Conservation (phyloP, 176 grass and related monocot species). For the Eragrostis nindensis region DNA sequence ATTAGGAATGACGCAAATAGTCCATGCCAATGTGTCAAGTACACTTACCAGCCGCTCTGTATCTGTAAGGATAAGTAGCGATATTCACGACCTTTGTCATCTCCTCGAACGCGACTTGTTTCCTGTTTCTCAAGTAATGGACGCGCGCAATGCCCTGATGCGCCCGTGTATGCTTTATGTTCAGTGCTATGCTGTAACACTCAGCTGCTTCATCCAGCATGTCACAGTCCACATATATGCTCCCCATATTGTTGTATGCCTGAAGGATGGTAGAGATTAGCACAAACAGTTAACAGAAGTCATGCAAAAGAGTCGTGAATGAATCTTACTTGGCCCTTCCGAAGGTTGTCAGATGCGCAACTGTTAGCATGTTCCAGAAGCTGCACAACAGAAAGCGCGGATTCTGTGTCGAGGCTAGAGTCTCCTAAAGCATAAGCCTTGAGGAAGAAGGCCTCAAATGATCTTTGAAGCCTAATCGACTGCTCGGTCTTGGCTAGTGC, state of each 20-base stretch:
- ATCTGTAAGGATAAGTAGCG: constrained; percentile 96
- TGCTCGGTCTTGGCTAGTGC: constrained; percentile 87
- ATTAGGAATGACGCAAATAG: too few relatives aligned
- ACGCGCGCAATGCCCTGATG: constrained; percentile 93
- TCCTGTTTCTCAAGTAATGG: constrained; percentile 78
- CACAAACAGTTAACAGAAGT: not conserved
- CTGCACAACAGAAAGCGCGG: constrained; percentile 73
- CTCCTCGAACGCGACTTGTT: constrained; percentile 81
- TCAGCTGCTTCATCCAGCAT: constrained; percentile 82
- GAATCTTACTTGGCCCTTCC: constrained; percentile 87
- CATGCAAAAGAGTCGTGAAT: not conserved
- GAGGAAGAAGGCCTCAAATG: constrained; percentile 95
- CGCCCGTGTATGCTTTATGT: constrained; percentile 91
- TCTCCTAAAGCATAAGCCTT: constrained; percentile 94
- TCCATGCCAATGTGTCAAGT: not conserved
- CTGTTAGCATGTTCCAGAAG: constrained; percentile 84
- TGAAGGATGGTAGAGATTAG: constrained; percentile 34
- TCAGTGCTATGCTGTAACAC: constrained; percentile 84
- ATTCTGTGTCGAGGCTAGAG: constrained; percentile 65
- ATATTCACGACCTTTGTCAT: constrained; percentile 88
- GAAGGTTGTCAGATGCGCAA: constrained; percentile 94
- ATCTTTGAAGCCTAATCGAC: constrained; percentile 72
- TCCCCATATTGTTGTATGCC: constrained; percentile 99
- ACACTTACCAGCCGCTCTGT: constrained; percentile 85
- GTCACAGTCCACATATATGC: constrained; percentile 91